Evolutionary conservation across 2,329 filamentous ascomycete genomes (phyloP).

Genomic region (Talaromyces sp.): DNA sequence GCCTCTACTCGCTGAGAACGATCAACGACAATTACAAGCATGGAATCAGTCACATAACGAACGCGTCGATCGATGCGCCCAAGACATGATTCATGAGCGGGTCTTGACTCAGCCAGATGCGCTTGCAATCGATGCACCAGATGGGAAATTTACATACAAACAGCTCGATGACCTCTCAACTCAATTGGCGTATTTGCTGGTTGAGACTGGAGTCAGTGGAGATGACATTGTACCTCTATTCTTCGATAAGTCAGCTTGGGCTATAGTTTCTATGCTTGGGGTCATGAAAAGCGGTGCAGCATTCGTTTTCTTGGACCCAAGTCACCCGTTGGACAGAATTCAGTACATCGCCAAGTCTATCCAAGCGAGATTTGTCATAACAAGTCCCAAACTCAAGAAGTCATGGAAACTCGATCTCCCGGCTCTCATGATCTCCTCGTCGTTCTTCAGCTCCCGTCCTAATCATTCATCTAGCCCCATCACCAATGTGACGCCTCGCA

Average conservation of each 20-base stretch:
- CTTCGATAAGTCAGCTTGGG: slow-evolving; percentile 5
- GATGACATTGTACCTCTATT: background rate
- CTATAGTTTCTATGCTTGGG: slow-evolving; percentile 2
- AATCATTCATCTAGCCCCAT: background rate
- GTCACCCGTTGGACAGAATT: background rate
- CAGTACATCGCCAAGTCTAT: background rate
- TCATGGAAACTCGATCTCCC: background rate
- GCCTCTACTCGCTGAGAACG: background rate
- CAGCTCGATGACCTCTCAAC: background rate
- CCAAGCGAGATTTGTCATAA: background rate
- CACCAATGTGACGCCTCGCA: slow-evolving; percentile 29
- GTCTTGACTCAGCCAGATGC: background rate
- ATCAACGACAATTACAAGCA: background rate
- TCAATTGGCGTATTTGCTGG: background rate
- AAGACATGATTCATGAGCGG: slow-evolving; percentile 2
- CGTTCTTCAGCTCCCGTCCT: background rate
- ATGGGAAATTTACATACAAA: background rate
- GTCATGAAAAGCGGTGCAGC: slow-evolving; percentile 3
- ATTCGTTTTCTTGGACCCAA: slow-evolving; percentile 3
- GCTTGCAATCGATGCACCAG: slow-evolving; percentile 18
- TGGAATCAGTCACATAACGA: background rate
- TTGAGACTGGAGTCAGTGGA: background rate
- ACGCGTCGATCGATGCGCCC: background rate
- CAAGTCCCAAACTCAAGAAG: background rate
- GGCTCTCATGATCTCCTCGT: background rate